These are phyloP conservation scores for Mrakiaceae sp. DNA, from an alignment of 1,284 basidiomycete genomes.

Conservation along the genomic window DNA sequence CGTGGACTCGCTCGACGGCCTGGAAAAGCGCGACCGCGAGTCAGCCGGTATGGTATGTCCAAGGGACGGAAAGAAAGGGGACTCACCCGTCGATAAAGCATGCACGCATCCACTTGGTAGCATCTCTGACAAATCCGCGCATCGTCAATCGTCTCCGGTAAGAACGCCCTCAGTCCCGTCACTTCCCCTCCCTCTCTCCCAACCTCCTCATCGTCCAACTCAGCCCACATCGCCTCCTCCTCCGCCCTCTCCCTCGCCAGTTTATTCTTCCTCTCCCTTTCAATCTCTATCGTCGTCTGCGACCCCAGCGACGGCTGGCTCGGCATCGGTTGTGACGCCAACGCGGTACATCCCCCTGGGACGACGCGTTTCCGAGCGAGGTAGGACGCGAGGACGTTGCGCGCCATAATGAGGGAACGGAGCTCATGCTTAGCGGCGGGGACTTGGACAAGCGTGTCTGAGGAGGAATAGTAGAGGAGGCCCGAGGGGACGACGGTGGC, in stretches of 20 bases:
- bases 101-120: conserved; percentile 74
- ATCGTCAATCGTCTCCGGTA: conserved; percentile 81
- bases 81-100: conserved; percentile 79
- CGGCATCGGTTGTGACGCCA: neutral
- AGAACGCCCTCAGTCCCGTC: conserved; percentile 41
- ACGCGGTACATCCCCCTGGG: neutral
- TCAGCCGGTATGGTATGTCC: neutral
- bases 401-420: conserved; percentile 61
- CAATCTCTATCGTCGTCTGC: neutral
- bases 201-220: conserved; percentile 17
- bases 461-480: conserved; percentile 87
- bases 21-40: conserved; percentile 26
- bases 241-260: conserved; percentile 10
- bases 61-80: neutral
- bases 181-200: conserved; percentile 6
- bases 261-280: conserved; percentile 1
- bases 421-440: conserved; percentile 69
- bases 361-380: conserved; percentile 35
- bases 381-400: conserved; percentile 78
- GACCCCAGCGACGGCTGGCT: neutral
- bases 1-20: conserved; percentile 57
- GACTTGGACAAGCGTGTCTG: conserved; percentile 72
- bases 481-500: conserved; percentile 45
- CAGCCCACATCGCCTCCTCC: conserved; percentile 14
- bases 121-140: conserved; percentile 67